Percentiles rank a stretch among this genome's conserved stretches.
Conservation (phyloP, 2,329 filamentous ascomycete genomes). For the Trichophyton rubrum region DNA sequence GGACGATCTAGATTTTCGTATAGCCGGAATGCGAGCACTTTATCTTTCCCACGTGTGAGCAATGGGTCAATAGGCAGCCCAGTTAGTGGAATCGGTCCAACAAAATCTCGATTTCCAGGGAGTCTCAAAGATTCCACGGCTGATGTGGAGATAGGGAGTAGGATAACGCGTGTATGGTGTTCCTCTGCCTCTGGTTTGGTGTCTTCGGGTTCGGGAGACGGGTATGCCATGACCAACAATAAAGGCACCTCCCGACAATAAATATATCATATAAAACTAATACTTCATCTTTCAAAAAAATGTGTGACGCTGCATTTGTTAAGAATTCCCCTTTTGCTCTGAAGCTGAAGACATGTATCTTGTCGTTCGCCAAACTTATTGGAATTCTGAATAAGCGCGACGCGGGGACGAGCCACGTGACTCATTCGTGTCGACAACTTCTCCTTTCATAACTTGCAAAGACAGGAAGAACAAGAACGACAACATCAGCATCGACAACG, state of each 20-base stretch:
- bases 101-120: background rate
- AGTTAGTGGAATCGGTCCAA: background rate
- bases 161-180: background rate
- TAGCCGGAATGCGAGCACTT: background rate
- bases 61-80: background rate
- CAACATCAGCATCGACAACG: background rate
- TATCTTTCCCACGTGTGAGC: background rate
- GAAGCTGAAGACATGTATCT: background rate
- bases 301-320: background rate
- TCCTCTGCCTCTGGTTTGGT: background rate
- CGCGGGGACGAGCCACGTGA: background rate
- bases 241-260: background rate
- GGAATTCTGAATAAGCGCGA: background rate
- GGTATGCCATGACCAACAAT: constrained; percentile 2
- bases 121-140: background rate
- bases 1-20: constrained; percentile 1
- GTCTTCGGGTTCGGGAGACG: background rate
- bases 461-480: background rate
- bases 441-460: background rate
- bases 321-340: background rate
- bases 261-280: background rate
- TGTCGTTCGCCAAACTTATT: background rate
- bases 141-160: background rate
- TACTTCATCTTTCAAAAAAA: background rate
- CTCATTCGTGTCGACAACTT: background rate